Conservation (phyloP, 352 stramenopile species). For the Halophytophthora polymorphica region DNA sequence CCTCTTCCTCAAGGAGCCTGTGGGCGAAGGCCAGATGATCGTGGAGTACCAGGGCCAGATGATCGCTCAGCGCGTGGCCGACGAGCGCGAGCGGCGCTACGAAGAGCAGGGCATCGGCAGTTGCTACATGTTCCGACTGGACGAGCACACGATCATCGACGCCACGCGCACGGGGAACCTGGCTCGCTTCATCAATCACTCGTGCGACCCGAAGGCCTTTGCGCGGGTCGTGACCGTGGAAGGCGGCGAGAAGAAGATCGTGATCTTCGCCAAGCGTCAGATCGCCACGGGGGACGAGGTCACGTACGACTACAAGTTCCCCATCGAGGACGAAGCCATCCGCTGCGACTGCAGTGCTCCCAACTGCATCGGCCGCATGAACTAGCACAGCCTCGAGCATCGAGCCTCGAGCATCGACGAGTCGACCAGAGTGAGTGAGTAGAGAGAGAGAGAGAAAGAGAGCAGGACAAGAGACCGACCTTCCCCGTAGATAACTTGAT, state of each 20-base stretch:
- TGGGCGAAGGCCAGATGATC: conserved; percentile 94
- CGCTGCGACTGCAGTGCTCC: conserved; percentile 91
- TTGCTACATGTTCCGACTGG: conserved; percentile 98
- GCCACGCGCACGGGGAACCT: conserved; percentile 92
- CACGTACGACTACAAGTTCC: conserved; percentile 98
- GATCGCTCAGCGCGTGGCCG: conserved; percentile 88
- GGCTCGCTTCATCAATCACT: conserved; percentile 97
- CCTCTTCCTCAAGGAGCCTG: conserved; percentile 92
- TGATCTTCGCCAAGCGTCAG: conserved; percentile 92
- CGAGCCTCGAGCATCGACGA: too few species aligned
- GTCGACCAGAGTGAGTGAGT: too few species aligned
- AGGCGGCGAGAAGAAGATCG: conserved; percentile 93
- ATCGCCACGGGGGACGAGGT: conserved; percentile 93
- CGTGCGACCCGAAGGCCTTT: conserved; percentile 93
- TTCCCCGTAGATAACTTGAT: too few species aligned
- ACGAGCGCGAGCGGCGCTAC: conserved; percentile 93
- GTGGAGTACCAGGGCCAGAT: conserved; percentile 96
- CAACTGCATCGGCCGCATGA: conserved; percentile 95
- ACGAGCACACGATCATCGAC: conserved; percentile 94
- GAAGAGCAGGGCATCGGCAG: conserved; percentile 92
- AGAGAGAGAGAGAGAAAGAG: too few species aligned
- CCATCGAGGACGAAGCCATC: conserved; percentile 94
- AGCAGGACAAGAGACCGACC: too few species aligned
- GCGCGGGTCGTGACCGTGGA: conserved; percentile 88
- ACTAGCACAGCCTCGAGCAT: too few species aligned